Percentiles rank a stretch among this genome's conserved stretches.
Evolutionary conservation across 768 basidiomycete species (phyloP).

Genomic region (Auricularia sp.): DNA sequence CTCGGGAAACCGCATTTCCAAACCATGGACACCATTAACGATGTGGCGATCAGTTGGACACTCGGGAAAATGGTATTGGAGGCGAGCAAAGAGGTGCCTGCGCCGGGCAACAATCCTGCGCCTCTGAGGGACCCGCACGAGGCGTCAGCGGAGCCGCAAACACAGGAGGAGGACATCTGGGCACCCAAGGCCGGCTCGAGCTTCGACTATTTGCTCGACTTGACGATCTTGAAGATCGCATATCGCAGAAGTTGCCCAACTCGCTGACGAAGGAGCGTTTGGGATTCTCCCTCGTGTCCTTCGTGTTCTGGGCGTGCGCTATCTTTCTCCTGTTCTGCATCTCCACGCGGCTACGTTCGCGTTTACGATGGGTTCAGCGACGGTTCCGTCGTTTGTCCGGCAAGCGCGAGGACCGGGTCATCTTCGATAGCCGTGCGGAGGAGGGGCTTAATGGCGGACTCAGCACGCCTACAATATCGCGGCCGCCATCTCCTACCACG

Average conservation of each 20-base stretch:
- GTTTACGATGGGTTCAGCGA: slow-evolving; percentile 1
- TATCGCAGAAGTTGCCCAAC: slow-evolving; percentile 57
- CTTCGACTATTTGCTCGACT: slow-evolving; percentile 33
- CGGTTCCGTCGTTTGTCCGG: not conserved
- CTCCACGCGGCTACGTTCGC: slow-evolving; percentile 3
- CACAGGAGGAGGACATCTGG: slow-evolving; percentile 39
- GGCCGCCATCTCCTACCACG: slow-evolving; percentile 3
- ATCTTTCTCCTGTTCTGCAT: slow-evolving; percentile 5
- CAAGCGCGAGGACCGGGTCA: not conserved
- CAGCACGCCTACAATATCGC: slow-evolving; percentile 3
- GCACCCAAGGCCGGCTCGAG: slow-evolving; percentile 52
- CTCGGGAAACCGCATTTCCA: slow-evolving; percentile 80
- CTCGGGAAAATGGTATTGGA: slow-evolving; percentile 98
- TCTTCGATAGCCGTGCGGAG: not conserved
- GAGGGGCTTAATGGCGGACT: not conserved
- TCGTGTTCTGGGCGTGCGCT: slow-evolving; percentile 7
- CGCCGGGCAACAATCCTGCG: slow-evolving; percentile 31
- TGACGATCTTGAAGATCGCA: slow-evolving; percentile 50
- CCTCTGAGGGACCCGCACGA: slow-evolving; percentile 55
- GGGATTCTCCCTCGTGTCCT: slow-evolving; percentile 10
- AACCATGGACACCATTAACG: slow-evolving; percentile 81
- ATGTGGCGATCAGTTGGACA: slow-evolving; percentile 95
- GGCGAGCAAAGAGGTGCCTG: slow-evolving; percentile 76
- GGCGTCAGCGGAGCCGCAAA: slow-evolving; percentile 37
- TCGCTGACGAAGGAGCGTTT: slow-evolving; percentile 39